Percentiles rank a stretch among this genome's conserved stretches.
Conservation (phyloP, 2,329 filamentous ascomycete species). For the Beauveria sp. region DNA sequence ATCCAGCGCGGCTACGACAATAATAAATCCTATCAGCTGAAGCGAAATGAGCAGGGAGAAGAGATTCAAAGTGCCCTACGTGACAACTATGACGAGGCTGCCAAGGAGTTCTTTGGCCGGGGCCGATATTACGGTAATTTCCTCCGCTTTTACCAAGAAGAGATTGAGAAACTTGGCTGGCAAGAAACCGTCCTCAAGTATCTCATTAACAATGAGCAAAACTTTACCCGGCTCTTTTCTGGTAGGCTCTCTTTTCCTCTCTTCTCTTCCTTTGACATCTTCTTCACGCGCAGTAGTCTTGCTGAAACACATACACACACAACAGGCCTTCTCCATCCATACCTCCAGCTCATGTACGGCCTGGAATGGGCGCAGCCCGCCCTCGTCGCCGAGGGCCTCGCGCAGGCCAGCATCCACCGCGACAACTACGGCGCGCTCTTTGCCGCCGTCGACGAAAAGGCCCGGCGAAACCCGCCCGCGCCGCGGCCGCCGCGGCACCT, state of each 20-base stretch:
- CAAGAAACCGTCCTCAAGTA: constrained; percentile 56
- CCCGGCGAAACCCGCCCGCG: constrained; percentile 17
- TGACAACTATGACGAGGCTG: constrained; percentile 42
- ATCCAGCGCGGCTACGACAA: constrained; percentile 57
- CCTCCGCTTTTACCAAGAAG: constrained; percentile 64
- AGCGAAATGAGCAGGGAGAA: constrained; percentile 37
- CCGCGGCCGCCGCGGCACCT: constrained; percentile 30
- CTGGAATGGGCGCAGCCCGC: constrained; percentile 76
- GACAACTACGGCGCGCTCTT: constrained; percentile 49
- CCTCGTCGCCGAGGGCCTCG: constrained; percentile 71
- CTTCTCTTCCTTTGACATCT: not conserved
- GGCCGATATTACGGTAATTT: constrained; percentile 62
- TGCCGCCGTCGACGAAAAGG: constrained; percentile 40
- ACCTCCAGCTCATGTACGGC: constrained; percentile 81
- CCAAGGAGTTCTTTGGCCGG: constrained; percentile 54
- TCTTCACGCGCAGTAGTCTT: not conserved
- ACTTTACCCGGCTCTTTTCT: constrained; percentile 57
- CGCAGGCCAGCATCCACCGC: constrained; percentile 65
- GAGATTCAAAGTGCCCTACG: constrained; percentile 45
- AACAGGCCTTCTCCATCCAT: constrained; percentile 64
- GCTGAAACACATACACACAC: not conserved
- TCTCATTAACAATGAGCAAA: constrained; percentile 58
- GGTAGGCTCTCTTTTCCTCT: constrained; percentile 33
- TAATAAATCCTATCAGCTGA: constrained; percentile 61
- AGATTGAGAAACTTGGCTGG: constrained; percentile 59